phyloP scores from a whole-genome alignment of 768 basidiomycete genomes.

The Boletus pseudopeckii region DNA sequence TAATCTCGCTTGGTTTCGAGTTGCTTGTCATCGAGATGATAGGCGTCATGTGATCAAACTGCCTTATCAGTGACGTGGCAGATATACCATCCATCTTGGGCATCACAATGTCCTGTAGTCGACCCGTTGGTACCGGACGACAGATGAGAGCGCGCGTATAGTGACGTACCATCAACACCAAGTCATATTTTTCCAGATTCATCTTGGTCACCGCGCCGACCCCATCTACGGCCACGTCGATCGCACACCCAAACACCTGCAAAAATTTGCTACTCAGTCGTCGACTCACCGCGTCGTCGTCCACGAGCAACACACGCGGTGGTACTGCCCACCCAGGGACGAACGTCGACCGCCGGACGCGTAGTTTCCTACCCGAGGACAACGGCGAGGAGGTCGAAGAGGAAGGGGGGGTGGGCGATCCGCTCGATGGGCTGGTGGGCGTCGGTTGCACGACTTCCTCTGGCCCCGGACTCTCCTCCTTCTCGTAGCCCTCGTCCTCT shows the following conservation, averaged over 20 bases:
- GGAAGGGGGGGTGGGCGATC: slow-evolving; percentile 15
- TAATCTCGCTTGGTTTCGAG: slow-evolving; percentile 87
- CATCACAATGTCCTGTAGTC: slow-evolving; percentile 87
- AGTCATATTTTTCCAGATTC: slow-evolving; percentile 93
- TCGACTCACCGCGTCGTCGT: slow-evolving; percentile 91
- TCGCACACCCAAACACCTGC: slow-evolving; percentile 92
- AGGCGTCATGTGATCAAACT: slow-evolving; percentile 93
- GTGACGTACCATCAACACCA: slow-evolving; percentile 86
- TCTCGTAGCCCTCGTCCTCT: slow-evolving; percentile 23
- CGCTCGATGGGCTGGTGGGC: slow-evolving; percentile 22
- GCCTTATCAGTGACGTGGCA: slow-evolving; percentile 89
- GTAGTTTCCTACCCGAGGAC: slow-evolving; percentile 41
- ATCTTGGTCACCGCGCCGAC: slow-evolving; percentile 92
- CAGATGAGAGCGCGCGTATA: background rate
- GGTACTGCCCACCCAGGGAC: slow-evolving; percentile 91
- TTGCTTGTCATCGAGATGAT: slow-evolving; percentile 99
- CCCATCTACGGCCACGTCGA: slow-evolving; percentile 93
- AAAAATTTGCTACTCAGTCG: slow-evolving; percentile 89
- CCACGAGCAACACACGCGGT: slow-evolving; percentile 87
- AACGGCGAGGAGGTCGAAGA: slow-evolving; percentile 14
- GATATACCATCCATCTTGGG: slow-evolving; percentile 83
- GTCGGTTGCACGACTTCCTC: slow-evolving; percentile 43
- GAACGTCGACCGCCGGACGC: slow-evolving; percentile 73
- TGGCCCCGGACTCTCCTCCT: slow-evolving; percentile 27
- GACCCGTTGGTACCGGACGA: background rate